phyloP scores from a whole-genome alignment of 192 early-diverging fungal genomes.

The Piromyces sp. region DNA sequence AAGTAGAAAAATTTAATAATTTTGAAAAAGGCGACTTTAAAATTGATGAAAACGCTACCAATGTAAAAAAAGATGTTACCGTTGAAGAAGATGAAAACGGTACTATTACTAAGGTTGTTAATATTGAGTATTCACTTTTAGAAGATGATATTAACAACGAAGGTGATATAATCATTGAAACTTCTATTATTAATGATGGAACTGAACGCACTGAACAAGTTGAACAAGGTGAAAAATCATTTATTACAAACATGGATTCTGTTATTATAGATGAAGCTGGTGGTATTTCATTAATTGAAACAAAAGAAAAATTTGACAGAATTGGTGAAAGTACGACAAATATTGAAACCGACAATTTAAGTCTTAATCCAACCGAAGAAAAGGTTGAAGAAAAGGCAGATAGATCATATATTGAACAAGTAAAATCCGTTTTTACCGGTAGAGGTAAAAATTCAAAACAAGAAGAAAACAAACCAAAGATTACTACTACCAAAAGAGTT shows the following conservation, averaged over 20 bases:
- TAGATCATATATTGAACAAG: too few species aligned
- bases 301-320: neutral
- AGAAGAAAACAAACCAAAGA: too few species aligned
- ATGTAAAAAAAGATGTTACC: neutral
- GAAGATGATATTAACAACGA: neutral
- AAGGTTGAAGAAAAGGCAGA: too few species aligned
- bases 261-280: neutral
- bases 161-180: neutral
- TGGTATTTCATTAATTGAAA: neutral
- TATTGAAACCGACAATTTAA: too few species aligned
- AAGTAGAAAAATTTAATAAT: neutral
- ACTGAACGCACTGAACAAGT: neutral
- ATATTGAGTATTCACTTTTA: neutral
- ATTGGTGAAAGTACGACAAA: neutral
- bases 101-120: neutral
- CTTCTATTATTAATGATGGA: neutral
- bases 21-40: neutral
- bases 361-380: too few species aligned
- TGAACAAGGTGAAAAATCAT: neutral
- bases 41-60: neutral
- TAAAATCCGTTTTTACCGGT: too few species aligned
- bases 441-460: too few species aligned
- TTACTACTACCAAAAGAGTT: too few species aligned
- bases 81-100: neutral
- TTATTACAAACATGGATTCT: neutral